Evolutionary conservation across 2,329 filamentous ascomycete genomes (phyloP), one percentile per base, ranked within the genome.

Genomic region (Alternaria angustiovoidea): DNA sequence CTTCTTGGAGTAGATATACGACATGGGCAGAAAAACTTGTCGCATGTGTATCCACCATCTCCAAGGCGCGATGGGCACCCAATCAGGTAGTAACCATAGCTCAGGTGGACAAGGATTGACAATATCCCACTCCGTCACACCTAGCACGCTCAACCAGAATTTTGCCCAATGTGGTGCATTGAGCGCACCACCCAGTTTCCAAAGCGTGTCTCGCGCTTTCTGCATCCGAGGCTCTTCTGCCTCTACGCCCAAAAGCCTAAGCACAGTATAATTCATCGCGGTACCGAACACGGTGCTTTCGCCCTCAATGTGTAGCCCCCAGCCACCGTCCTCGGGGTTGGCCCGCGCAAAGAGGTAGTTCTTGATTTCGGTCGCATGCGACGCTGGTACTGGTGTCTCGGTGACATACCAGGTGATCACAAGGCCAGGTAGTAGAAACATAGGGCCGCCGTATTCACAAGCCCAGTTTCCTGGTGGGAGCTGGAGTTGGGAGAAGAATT

Each of bases 31-130:
- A 72, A 94, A 97, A n/a, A 99, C 94, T 79, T 91, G 89, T n/a
- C 95, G 92, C 79, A 97, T 97, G 72, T 99, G 95, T 71, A 98
- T 92, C 94, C 94, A 97, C 94, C 94, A 97, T 67, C 93, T 85
- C 93, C 93, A 96, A 0, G 94, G 94, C 5, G 93, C 89, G 73
- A 97, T 86, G 1, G 94, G 94, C 3, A 93, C 86, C 93, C 93
- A 97, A 77, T 97, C 92, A 0, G 94, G 94, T 4, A 97, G 81
- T 41, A 97, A 84, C 95, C 95, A 99, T 44, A 98, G 78, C 81
- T 99, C 95, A 0, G 95, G 92, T 1, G 95, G 95, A 2, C 95
- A 89, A 0, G 95, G 95, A 71, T 98, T 99, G 68, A 98, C 94
- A 60, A 95, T 89, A 56, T 96, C 93, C 93, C 94, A 99, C 28